phyloP scores from a whole-genome alignment of 148 eudicot genomes.

The Chenopodium berlandieri region DNA sequence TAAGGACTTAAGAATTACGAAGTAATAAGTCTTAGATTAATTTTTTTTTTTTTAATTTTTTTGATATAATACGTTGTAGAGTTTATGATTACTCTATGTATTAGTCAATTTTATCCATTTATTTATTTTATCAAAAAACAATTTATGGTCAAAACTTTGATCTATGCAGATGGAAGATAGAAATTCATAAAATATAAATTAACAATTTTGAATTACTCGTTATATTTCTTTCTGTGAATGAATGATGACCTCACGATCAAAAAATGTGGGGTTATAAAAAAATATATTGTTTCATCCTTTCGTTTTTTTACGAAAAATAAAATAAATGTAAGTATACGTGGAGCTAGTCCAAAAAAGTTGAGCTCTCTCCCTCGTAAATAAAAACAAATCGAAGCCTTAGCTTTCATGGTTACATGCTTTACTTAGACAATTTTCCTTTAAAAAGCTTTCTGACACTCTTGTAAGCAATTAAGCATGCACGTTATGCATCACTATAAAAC shows the following conservation, averaged over 20 bases:
- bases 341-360: background rate
- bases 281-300: background rate
- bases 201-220: too few relatives aligned
- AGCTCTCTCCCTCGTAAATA: background rate
- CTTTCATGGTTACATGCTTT: background rate
- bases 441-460: background rate
- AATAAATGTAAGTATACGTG: background rate
- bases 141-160: too few relatives aligned
- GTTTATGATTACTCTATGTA: too few relatives aligned
- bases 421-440: background rate
- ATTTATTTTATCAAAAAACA: too few relatives aligned
- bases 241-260: background rate
- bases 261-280: background rate
- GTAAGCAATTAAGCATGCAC: background rate
- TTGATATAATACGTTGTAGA: too few relatives aligned
- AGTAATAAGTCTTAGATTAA: too few relatives aligned
- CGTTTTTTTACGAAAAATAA: background rate
- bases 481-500: conserved; percentile 23
- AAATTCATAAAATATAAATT: too few relatives aligned
- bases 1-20: too few relatives aligned
- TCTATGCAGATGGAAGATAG: too few relatives aligned
- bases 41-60: too few relatives aligned
- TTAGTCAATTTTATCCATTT: too few relatives aligned
- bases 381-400: background rate
- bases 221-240: too few relatives aligned